Base-by-base conservation (phyloP, 495 filamentous ascomycete species). In the Xylaria curta region DNA sequence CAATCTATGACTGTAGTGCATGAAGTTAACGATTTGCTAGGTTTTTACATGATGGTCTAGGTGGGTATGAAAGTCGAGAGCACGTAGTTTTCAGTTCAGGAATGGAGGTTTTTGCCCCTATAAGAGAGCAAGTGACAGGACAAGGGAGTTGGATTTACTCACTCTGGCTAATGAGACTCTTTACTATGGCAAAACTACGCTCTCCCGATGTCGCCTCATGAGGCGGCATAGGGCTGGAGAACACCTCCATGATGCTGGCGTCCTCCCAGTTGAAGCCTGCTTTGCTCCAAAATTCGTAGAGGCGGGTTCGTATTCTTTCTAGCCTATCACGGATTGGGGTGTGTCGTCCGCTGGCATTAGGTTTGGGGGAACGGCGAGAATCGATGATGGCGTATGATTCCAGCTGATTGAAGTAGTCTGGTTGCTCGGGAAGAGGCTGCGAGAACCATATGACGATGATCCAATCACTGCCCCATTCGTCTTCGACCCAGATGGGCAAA, bases 401-500 rank as follows among this genome's bases (percentile, higher is more conserved):
- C 15, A 75, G 1, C 2, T 40, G 31, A n/a, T 75, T 49, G 63
- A 4, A 42, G 21, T 10, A 26, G 13, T 26, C 36, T 21, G 12
- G 1, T 10, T 31, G 33, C 15, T 33, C 58, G 12, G 13, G 10
- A n/a, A 9, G 8, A 21, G 10, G 4, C 3, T 46, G 7, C 13
- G 74, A 49, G 21, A 64, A 66, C 75, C 72, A 79, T 12, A 74
- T 49, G 7, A 73, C 54, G 46, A 74, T 38, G 4, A 79, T 54
- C 12, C 33, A 79, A 42, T 78, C 76, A 17, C 38, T 59, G 2
- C 77, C 77, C 61, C 67, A 76, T 13, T 74, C 10, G n/a, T 79
- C 77, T 62, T 79, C 77, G 3, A 79, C 69, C 70, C 72, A 79
- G 40, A 79, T 31, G 10, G 77, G 77, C 76, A 76, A 75, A 12